Percentiles rank a stretch among this genome's conserved stretches.
These are phyloP conservation scores for Mortierella claussenii DNA, from an alignment of 192 early-diverging fungal species.

Conservation along the genomic window DNA sequence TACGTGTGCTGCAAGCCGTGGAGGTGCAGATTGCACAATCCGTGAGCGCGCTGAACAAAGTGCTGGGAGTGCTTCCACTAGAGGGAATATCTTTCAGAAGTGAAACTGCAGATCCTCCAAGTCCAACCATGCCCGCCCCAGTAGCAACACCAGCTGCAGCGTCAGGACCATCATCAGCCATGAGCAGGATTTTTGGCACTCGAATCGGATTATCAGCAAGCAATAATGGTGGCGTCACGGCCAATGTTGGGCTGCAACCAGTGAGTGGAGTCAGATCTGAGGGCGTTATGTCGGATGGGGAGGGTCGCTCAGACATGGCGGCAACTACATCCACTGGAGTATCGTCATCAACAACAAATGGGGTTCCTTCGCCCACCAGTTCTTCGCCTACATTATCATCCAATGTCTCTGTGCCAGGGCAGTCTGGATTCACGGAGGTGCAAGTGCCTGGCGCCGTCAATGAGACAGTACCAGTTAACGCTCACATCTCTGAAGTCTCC, in stretches of 20 bases:
- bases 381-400: background rate
- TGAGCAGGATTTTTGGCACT: slow-evolving; percentile 13
- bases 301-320: background rate
- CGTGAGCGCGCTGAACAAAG: slow-evolving; percentile 56
- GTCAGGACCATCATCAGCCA: slow-evolving; percentile 17
- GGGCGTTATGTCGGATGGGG: background rate
- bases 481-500: background rate
- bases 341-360: too few relatives aligned
- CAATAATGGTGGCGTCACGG: background rate
- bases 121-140: slow-evolving; percentile 11
- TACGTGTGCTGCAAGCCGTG: slow-evolving; percentile 70
- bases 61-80: slow-evolving; percentile 54
- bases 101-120: slow-evolving; percentile 33
- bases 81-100: slow-evolving; percentile 22
- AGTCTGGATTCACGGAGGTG: background rate
- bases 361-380: too few relatives aligned
- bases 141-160: background rate
- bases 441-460: background rate
- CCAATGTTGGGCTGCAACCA: slow-evolving; percentile 10
- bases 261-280: background rate
- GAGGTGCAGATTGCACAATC: slow-evolving; percentile 67
- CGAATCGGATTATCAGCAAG: background rate
- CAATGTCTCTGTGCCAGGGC: background rate
- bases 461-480: background rate
- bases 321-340: too few relatives aligned